Percentiles rank a stretch among this genome's conserved stretches.
phyloP scores from a whole-genome alignment of 129 eudicot species.

The Artemisia annua region DNA sequence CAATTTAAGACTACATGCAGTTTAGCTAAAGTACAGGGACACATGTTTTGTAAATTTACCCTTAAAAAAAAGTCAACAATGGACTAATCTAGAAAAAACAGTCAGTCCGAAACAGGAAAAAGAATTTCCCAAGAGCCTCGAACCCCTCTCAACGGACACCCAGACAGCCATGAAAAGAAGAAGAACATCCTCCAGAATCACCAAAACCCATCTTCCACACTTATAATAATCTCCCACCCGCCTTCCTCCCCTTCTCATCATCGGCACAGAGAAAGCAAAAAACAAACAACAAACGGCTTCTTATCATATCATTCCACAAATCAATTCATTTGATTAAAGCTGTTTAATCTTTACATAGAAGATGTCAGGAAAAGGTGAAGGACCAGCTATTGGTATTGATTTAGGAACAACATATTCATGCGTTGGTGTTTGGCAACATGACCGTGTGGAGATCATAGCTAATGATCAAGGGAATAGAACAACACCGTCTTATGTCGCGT shows the following conservation, averaged over 20 bases:
- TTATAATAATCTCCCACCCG: not conserved
- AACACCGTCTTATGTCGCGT: conserved; percentile 72
- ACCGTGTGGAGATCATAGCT: conserved; percentile 69
- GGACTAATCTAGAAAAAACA: no score
- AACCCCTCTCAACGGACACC: no score
- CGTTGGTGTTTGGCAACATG: conserved; percentile 66
- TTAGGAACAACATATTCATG: conserved; percentile 57
- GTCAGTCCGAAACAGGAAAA: no score
- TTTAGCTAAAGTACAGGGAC: no score
- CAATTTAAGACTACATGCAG: no score
- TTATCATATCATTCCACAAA: not conserved
- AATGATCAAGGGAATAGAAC: conserved; percentile 74
- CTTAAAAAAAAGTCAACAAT: no score
- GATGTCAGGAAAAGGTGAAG: conserved; percentile 62
- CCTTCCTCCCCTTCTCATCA: not conserved
- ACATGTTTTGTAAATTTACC: no score
- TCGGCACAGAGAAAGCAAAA: not conserved
- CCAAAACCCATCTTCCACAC: not conserved
- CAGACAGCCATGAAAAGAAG: no score
- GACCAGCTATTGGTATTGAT: conserved; percentile 62
- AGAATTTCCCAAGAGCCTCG: no score
- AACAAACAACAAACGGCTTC: not conserved
- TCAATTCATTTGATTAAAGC: not conserved
- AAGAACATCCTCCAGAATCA: no score
- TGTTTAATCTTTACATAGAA: not conserved